Percentiles rank a stretch among this genome's conserved stretches.
phyloP scores from a whole-genome alignment of 768 basidiomycete species.

The Lyophyllum shimeji region DNA sequence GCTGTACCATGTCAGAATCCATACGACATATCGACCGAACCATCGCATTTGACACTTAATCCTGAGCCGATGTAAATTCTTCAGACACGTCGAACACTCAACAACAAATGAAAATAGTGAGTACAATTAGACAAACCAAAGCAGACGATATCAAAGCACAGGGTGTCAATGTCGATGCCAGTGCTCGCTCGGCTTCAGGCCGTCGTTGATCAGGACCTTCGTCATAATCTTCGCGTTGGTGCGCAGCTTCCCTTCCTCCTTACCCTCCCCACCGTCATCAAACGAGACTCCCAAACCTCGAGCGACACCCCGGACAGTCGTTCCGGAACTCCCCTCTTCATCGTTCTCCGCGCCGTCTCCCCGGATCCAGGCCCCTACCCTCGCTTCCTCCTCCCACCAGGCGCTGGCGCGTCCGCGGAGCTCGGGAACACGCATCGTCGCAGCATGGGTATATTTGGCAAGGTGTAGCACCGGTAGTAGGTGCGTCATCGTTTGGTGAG shows the following conservation, averaged over 20 bases:
- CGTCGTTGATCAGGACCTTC: conserved; percentile 29
- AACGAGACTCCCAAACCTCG: conserved; percentile 44
- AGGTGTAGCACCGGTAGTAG: conserved; percentile 50
- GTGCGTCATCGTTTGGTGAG: conserved; percentile 33
- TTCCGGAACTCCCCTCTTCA: conserved; percentile 21
- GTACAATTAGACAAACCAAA: not conserved
- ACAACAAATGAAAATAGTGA: not conserved
- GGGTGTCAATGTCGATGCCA: conserved; percentile 18
- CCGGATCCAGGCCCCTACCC: conserved; percentile 50
- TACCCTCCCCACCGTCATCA: conserved; percentile 23
- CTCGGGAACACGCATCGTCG: conserved; percentile 52
- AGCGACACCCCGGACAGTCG: conserved; percentile 43
- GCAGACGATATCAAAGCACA: not conserved
- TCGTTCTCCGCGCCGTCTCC: conserved; percentile 33
- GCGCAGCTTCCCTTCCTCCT: conserved; percentile 30
- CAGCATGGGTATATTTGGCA: conserved; percentile 55
- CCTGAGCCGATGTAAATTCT: too few species aligned
- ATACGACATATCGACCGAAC: too few species aligned
- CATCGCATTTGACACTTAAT: too few species aligned
- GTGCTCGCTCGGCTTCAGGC: conserved; percentile 28
- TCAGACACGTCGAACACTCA: too few species aligned
- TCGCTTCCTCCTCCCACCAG: conserved; percentile 61
- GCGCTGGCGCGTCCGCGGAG: conserved; percentile 43
- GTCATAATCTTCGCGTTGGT: conserved; percentile 32
- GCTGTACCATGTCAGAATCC: too few species aligned